A percentile compares a stretch with the other conserved stretches of the same genome.
phyloP scores from a whole-genome alignment of 257 asterid species.

The Solanum pennellii region DNA sequence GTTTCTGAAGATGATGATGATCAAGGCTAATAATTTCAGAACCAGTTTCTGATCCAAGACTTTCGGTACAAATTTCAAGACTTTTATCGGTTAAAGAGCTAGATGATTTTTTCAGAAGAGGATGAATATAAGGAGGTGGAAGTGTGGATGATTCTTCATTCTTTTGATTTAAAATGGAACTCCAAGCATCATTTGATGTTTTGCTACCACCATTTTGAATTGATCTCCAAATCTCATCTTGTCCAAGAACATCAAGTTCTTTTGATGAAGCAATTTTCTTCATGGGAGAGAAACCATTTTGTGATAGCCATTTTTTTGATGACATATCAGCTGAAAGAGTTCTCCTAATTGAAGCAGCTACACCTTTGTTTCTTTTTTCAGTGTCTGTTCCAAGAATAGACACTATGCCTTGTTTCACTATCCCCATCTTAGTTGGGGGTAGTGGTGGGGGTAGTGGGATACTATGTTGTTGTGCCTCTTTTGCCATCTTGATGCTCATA shows the following conservation, averaged over 20 bases:
- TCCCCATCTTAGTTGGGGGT: not conserved
- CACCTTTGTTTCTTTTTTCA: not conserved
- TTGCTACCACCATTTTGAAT: not conserved
- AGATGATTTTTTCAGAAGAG: slow-evolving; percentile 25
- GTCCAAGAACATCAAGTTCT: slow-evolving; percentile 7
- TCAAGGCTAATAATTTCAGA: slow-evolving; percentile 40
- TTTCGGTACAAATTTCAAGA: slow-evolving; percentile 83
- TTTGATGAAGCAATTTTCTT: slow-evolving; percentile 21
- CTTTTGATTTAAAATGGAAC: slow-evolving; percentile 13
- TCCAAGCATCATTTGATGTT: not conserved
- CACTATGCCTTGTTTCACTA: slow-evolving; percentile 46
- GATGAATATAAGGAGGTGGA: slow-evolving; percentile 52
- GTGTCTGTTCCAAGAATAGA: slow-evolving; percentile 1
- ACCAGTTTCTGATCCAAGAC: slow-evolving; percentile 88
- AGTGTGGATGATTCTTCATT: slow-evolving; percentile 10
- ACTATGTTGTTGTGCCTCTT: not conserved
- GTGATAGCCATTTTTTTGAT: slow-evolving; percentile 28
- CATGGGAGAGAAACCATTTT: slow-evolving; percentile 15
- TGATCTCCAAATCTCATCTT: not conserved
- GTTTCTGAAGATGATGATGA: not conserved
- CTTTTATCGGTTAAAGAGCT: slow-evolving; percentile 51
- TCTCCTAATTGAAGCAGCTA: slow-evolving; percentile 8
- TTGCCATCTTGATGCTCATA: not conserved
- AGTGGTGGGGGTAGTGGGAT: not conserved
- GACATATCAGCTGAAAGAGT: slow-evolving; percentile 40